These are phyloP conservation scores for Penicillium sp. DNA, from an alignment of 2,329 filamentous ascomycete genomes.

Conservation along the genomic window DNA sequence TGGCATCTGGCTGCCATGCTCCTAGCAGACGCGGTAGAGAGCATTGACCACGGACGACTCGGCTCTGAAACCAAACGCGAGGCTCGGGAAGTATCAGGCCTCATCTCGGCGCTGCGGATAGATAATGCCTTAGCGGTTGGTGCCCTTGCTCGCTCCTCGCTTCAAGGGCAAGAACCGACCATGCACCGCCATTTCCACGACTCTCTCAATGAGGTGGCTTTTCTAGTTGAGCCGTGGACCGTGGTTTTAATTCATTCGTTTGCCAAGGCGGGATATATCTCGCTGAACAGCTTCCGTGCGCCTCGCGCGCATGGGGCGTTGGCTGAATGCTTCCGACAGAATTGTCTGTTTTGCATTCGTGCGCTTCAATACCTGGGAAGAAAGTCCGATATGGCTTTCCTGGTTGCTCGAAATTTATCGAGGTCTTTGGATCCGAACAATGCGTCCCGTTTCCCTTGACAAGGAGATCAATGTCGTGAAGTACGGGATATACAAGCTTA, in stretches of 20 bases:
- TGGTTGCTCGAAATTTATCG: slow-evolving; percentile 40
- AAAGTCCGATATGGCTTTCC: slow-evolving; percentile 54
- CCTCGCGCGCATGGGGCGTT: slow-evolving; percentile 1
- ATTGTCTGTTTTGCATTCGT: slow-evolving; percentile 50
- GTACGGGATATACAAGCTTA: too few species aligned
- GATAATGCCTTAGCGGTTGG: slow-evolving; percentile 49
- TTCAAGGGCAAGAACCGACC: slow-evolving; percentile 30
- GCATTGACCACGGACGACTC: slow-evolving; percentile 44
- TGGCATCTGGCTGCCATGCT: slow-evolving; percentile 58
- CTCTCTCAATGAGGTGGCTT: slow-evolving; percentile 53
- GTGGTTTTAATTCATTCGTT: slow-evolving; percentile 55
- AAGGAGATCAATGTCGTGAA: too few species aligned
- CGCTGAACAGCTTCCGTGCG: slow-evolving; percentile 33
- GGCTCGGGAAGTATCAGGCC: slow-evolving; percentile 27
- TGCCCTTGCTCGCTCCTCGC: slow-evolving; percentile 50
- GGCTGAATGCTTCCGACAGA: slow-evolving; percentile 14
- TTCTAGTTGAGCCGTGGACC: slow-evolving; percentile 62
- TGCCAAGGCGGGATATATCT: slow-evolving; percentile 46
- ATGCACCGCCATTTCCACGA: slow-evolving; percentile 46
- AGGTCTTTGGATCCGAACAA: too few species aligned
- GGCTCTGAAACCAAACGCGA: slow-evolving; percentile 21
- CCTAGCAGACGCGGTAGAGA: slow-evolving; percentile 54
- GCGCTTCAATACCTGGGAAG: slow-evolving; percentile 56
- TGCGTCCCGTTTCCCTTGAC: too few species aligned
- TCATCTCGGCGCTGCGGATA: slow-evolving; percentile 44